A percentile compares a stretch with the other conserved stretches of the same genome.
These are phyloP conservation scores for Craspedostauros australis DNA, from an alignment of 108 stramenopile species.

Conservation along the genomic window DNA sequence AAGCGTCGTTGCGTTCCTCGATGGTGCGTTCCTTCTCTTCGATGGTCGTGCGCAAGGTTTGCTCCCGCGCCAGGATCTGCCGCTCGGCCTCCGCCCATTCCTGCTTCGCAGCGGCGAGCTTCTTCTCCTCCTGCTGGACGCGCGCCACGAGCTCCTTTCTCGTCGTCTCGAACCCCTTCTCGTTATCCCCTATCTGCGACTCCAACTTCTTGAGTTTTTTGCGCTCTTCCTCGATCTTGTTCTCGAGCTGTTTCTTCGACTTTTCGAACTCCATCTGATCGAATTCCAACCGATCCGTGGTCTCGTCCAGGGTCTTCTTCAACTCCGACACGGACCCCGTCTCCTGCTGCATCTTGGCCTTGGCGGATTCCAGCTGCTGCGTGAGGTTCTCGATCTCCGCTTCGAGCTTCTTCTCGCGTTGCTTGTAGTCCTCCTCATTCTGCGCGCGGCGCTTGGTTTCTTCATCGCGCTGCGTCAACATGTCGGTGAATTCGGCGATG, in stretches of 20 bases:
- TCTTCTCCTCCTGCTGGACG: slow-evolving; percentile 4
- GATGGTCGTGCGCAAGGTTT: slow-evolving; percentile 1
- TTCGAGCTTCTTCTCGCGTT: slow-evolving; percentile 23
- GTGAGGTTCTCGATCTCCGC: slow-evolving; percentile 19
- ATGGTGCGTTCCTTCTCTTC: slow-evolving; percentile 6
- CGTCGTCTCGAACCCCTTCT: slow-evolving; percentile 15
- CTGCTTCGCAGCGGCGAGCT: slow-evolving; percentile 2
- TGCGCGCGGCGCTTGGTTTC: neutral
- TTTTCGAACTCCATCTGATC: slow-evolving; percentile 50
- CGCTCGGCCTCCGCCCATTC: slow-evolving; percentile 6
- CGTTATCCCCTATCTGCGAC: slow-evolving; percentile 6
- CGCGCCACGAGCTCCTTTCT: slow-evolving; percentile 9
- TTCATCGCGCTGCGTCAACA: slow-evolving; percentile 21
- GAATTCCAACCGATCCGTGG: slow-evolving; percentile 47
- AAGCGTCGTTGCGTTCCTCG: neutral
- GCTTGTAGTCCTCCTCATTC: neutral
- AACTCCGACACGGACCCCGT: slow-evolving; percentile 19
- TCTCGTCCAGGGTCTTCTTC: slow-evolving; percentile 16
- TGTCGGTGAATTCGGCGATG: slow-evolving; percentile 26
- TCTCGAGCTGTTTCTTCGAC: slow-evolving; percentile 18
- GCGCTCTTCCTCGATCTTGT: slow-evolving; percentile 21
- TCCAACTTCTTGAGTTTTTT: slow-evolving; percentile 14
- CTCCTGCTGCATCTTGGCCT: slow-evolving; percentile 17
- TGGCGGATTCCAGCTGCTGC: slow-evolving; percentile 10
- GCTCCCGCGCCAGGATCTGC: neutral